Evolutionary conservation across 2,329 filamentous ascomycete genomes (phyloP).

Genomic region (Ophiostoma pallidulum): DNA sequence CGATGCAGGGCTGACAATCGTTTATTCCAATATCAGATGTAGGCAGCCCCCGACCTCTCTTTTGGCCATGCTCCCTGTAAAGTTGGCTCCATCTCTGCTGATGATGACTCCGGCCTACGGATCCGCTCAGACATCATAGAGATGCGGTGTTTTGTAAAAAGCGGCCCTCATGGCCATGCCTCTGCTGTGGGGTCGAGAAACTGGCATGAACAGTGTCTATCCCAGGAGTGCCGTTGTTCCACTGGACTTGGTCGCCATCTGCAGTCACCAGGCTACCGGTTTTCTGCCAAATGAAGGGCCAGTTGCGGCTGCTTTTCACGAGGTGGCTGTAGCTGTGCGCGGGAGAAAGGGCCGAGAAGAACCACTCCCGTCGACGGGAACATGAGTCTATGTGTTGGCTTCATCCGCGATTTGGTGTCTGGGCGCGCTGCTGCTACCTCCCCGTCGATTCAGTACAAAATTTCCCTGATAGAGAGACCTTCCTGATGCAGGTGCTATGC

Average conservation of each 20-base stretch:
- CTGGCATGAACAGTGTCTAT: neutral
- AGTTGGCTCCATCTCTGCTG: neutral
- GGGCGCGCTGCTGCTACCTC: too few species aligned
- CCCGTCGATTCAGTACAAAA: too few species aligned
- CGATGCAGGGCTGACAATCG: constrained; percentile 23
- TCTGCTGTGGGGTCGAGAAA: neutral
- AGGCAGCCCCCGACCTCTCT: neutral
- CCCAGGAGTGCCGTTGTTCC: neutral
- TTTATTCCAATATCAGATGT: constrained; percentile 14
- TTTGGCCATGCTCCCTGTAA: neutral
- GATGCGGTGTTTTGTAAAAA: neutral
- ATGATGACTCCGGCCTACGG: constrained; percentile 14
- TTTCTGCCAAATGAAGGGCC: neutral
- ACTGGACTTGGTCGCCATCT: neutral
- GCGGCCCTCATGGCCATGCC: neutral
- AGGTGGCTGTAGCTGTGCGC: too few species aligned
- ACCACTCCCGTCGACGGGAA: too few species aligned
- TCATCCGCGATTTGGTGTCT: too few species aligned
- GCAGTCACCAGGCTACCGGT: neutral
- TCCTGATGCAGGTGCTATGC: too few species aligned
- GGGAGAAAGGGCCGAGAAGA: too few species aligned
- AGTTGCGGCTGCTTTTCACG: too few species aligned
- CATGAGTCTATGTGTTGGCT: too few species aligned
- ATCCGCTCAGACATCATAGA: constrained; percentile 14
- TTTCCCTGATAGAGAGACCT: too few species aligned